Evolutionary conservation across 148 eudicot genomes (phyloP).

Genomic region (Persicaria tinctoria): DNA sequence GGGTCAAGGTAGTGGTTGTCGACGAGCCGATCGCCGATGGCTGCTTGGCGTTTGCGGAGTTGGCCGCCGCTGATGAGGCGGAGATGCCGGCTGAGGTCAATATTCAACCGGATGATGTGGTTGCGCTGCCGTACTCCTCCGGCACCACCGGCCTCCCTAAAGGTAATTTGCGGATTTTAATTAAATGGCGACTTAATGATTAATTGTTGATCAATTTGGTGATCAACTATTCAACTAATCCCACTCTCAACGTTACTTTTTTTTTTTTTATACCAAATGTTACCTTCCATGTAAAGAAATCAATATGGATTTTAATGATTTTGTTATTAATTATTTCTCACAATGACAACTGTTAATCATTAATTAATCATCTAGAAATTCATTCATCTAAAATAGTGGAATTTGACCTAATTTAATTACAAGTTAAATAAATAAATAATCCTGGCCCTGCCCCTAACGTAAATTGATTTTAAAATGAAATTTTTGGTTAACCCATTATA

Average conservation of each 20-base stretch:
- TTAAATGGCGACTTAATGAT: neutral
- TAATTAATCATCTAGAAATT: no score
- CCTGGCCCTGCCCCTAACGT: no score
- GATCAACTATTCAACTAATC: neutral
- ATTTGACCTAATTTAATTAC: no score
- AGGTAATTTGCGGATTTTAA: slow-evolving; percentile 14
- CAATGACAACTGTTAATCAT: no score
- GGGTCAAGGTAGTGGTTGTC: slow-evolving; percentile 19
- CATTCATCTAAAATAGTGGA: no score
- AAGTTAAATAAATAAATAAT: no score
- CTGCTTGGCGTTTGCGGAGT: slow-evolving; percentile 30
- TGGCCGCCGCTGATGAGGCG: slow-evolving; percentile 12
- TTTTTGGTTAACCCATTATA: no score
- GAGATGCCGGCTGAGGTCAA: slow-evolving; percentile 9
- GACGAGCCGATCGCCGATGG: slow-evolving; percentile 21
- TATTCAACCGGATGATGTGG: slow-evolving; percentile 53
- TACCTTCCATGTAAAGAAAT: no score
- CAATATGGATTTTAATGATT: no score
- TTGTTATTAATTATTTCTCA: no score
- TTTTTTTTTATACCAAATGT: no score
- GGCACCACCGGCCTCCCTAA: slow-evolving; percentile 89
- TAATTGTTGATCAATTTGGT: neutral
- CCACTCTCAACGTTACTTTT: neutral
- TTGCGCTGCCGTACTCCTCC: slow-evolving; percentile 78
- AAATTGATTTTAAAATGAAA: no score